Evolutionary conservation across 176 grass and related monocot species (phyloP), one percentile per base, ranked within the genome.

Genomic region (Triticum timopheevii): DNA sequence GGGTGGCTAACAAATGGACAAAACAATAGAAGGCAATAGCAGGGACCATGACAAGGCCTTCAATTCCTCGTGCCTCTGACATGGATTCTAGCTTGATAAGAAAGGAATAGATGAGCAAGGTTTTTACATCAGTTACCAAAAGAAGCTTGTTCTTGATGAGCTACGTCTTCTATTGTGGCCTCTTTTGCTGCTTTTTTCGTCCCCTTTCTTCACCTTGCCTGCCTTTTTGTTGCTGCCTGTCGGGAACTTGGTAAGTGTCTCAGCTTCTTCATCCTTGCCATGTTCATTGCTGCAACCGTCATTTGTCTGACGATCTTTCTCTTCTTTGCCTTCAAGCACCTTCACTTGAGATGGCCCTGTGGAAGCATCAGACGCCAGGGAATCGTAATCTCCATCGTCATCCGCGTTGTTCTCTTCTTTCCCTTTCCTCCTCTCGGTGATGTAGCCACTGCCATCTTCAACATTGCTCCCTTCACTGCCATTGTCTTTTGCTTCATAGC

Each of bases 341-440:
- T 88, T 90, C 58, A 80, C 74, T 68, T 90, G 73, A 83, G 86
- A 50, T 88, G 90, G 82, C 75, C 92, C 92, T 27, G 95, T 94
- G 69, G 95, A 97, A 64, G 92, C 95, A 97, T 97, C 95, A 33
- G 95, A 97, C 79, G 95, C 90, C 86, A 97, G 72, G 11, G 95
- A 97, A 64, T 97, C 95, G 64, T 97, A 87, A 76, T 85, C 92
- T 28, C 75, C 87, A 78, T 61, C 77, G 52, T 88, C 86, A 73
- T 86, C 61, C 2, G 22, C 19, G 40, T 69, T 30, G 19, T 75
- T 40, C 22, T 30, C 31, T 68, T 78, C 83, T 69, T 85, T 69
- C 45, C 44, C 40, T 52, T 49, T 84, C 61, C 17, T 80, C 65
- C 68, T 80, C 44, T 71, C 83, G 68, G 73, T 75, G 82, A 62